phyloP scores from a whole-genome alignment of 495 filamentous ascomycete species.

The Aspergillus kassunensis region DNA sequence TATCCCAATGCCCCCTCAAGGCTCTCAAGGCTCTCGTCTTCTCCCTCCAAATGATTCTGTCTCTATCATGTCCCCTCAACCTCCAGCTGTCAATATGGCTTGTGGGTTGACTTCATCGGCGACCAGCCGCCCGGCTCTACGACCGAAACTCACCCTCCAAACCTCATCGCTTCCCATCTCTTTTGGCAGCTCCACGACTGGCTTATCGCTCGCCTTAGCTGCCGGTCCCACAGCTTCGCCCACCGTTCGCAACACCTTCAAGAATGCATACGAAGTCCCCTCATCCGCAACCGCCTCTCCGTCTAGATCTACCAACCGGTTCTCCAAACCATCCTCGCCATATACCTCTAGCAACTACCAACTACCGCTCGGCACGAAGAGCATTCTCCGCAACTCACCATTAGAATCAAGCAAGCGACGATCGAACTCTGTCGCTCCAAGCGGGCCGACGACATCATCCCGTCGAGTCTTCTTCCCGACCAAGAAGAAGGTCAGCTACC shows the following conservation, averaged over 20 bases:
- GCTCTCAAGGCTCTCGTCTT: slow-evolving; percentile 13
- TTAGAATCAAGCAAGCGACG: slow-evolving; percentile 36
- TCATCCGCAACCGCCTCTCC: slow-evolving; percentile 53
- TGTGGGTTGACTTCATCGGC: slow-evolving; percentile 25
- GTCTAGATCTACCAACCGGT: slow-evolving; percentile 23
- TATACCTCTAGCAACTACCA: slow-evolving; percentile 49
- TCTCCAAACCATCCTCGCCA: slow-evolving; percentile 21
- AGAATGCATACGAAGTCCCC: slow-evolving; percentile 70
- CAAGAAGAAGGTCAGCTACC: slow-evolving; percentile 55
- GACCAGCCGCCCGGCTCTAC: slow-evolving; percentile 35
- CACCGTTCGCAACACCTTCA: slow-evolving; percentile 77
- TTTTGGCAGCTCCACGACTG: slow-evolving; percentile 52
- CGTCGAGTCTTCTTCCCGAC: slow-evolving; percentile 53
- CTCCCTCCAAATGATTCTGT: slow-evolving; percentile 16
- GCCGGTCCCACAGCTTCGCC: slow-evolving; percentile 64
- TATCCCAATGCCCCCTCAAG: slow-evolving; percentile 15
- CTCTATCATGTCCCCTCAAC: slow-evolving; percentile 9
- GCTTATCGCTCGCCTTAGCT: slow-evolving; percentile 53
- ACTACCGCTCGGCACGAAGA: slow-evolving; percentile 59
- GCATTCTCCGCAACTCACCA: slow-evolving; percentile 76
- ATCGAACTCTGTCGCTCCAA: slow-evolving; percentile 38
- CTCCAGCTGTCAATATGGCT: slow-evolving; percentile 27
- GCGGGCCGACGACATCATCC: slow-evolving; percentile 26
- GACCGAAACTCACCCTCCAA: slow-evolving; percentile 79
- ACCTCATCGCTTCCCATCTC: slow-evolving; percentile 52